These are phyloP conservation scores for Panicum hallii DNA, from an alignment of 202 grass and related monocot genomes.

Conservation along the genomic window DNA sequence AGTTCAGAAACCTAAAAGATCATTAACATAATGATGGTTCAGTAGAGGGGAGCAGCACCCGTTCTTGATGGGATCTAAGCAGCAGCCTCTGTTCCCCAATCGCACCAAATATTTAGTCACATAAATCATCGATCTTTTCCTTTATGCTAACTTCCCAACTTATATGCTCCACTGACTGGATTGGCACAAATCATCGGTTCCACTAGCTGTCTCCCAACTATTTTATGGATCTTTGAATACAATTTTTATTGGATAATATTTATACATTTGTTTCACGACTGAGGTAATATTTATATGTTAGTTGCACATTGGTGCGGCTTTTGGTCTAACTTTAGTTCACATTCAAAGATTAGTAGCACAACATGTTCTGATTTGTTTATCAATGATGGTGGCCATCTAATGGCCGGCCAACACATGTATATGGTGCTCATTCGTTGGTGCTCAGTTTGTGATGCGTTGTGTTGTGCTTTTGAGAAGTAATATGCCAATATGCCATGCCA, in stretches of 20 bases:
- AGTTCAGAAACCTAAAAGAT: neutral
- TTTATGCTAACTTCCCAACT: neutral
- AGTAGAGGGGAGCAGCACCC: conserved; percentile 36
- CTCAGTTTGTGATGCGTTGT: conserved; percentile 16
- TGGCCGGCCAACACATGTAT: neutral
- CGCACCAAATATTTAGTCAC: neutral
- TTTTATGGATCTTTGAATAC: neutral
- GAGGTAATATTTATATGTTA: neutral
- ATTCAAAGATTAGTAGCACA: neutral
- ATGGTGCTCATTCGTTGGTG: neutral
- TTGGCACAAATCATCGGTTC: conserved; percentile 23
- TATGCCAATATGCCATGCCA: conserved; percentile 31
- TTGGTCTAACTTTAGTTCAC: neutral
- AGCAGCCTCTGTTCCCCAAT: conserved; percentile 38
- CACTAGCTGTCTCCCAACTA: conserved; percentile 8
- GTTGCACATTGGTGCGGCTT: neutral
- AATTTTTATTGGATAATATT: neutral
- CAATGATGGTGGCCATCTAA: neutral
- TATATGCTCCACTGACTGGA: conserved; percentile 36
- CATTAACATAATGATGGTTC: neutral
- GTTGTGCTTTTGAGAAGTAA: conserved; percentile 31
- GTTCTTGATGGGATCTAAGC: conserved; percentile 53
- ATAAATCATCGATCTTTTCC: neutral
- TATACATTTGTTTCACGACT: neutral
- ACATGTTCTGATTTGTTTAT: neutral